Evolutionary conservation across 2,329 filamentous ascomycete species (phyloP), one percentile per base, ranked within the genome.

Genomic region (Aspergillus pseudonomiae): DNA sequence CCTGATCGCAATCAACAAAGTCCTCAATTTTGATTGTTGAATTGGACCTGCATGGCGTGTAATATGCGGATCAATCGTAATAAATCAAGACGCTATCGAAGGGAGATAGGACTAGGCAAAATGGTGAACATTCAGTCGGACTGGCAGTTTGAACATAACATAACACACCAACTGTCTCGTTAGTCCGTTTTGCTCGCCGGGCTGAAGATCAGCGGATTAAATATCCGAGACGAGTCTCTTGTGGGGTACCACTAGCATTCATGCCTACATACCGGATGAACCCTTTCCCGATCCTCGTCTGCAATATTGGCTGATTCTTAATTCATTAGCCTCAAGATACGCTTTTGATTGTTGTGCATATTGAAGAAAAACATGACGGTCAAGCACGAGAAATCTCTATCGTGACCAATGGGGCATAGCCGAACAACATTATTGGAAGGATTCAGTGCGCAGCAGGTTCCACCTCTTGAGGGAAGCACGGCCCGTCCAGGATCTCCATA

Each of bases 391-490:
- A n/a, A n/a, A 19, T 41, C 16, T 41, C 16, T 19, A 19, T 41
- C 39, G 19, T 19, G 9, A 16, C 39, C 39, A n/a, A 41, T n/a
- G 39, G 16, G 39, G 39, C 3, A 16, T 41, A 41, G 16, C 43
- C 41, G 4, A 24, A 45, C 50, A 24, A n/a, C 21, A 24, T 24
- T 24, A 24, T 9, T 24, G 11, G 26, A 34, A 36, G 30, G 10
- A 26, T 54, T 16, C 32, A 54, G n/a, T 59, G 58, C 6, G 36
- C 46, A 26, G 55, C 26, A 2, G 36, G 34, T 34, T 62, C 60
- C 12, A 36, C 24, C 28, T n/a, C 32, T 28, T 30, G 26, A 28
- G 55, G 46, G 30, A 59, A 30, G n/a, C 60, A 28, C 14, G 46
- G 19, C 36, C 48, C 34, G 28, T 54, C 36, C 34, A 62, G n/a